Conservation (phyloP, 2,329 filamentous ascomycete species). For the Colletotrichum melonis region DNA sequence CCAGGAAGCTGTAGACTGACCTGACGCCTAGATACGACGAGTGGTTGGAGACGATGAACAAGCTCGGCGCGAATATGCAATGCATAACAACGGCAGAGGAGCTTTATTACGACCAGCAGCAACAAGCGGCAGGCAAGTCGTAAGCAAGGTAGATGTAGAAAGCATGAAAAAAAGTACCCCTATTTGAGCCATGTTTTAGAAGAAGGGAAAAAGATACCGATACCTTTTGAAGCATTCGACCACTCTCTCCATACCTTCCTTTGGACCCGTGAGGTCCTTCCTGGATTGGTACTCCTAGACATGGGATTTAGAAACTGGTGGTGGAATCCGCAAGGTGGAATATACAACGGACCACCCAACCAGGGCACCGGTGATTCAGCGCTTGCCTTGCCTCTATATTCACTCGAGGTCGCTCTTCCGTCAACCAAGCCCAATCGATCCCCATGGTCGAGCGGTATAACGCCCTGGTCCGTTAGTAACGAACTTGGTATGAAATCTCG, state of each 20-base stretch:
- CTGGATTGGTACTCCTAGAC: no score
- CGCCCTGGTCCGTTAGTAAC: slow-evolving; percentile 5
- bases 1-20: background rate
- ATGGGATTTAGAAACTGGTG: no score
- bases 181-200: background rate
- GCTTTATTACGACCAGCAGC: slow-evolving; percentile 55
- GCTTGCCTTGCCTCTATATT: background rate
- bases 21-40: slow-evolving; percentile 74
- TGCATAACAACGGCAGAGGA: slow-evolving; percentile 89
- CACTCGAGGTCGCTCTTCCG: background rate
- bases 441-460: slow-evolving; percentile 15
- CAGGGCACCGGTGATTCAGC: background rate
- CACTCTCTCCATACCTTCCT: background rate
- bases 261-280: no score
- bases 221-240: background rate
- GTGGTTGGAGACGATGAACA: slow-evolving; percentile 95
- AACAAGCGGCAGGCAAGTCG: slow-evolving; percentile 37
- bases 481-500: slow-evolving; percentile 20
- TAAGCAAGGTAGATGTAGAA: background rate
- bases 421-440: slow-evolving; percentile 7
- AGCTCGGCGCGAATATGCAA: slow-evolving; percentile 88
- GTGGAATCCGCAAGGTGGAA: no score
- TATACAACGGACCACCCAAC: no score
- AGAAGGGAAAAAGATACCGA: background rate
- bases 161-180: background rate